A percentile compares a stretch with the other conserved stretches of the same genome.
Evolutionary conservation across 129 eudicot species (phyloP).

Genomic region (Apium graveolens): DNA sequence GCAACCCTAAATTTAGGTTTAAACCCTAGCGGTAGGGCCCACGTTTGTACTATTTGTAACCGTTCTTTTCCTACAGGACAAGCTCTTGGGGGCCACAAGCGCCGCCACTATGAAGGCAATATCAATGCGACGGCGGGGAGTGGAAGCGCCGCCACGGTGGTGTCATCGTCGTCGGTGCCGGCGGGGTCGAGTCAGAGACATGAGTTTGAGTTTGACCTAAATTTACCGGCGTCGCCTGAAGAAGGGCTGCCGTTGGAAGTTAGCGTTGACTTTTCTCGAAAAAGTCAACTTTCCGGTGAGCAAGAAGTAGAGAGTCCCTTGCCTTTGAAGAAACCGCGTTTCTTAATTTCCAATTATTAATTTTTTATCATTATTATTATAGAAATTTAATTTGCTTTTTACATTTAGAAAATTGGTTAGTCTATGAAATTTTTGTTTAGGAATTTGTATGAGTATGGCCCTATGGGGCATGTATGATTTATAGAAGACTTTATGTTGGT

Average conservation of each 20-base stretch:
- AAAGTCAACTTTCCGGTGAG: conserved; percentile 13
- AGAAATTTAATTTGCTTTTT: too few relatives aligned
- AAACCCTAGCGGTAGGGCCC: conserved; percentile 52
- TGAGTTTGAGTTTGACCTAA: too few relatives aligned
- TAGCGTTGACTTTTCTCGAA: too few relatives aligned
- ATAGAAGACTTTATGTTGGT: too few relatives aligned
- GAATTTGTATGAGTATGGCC: too few relatives aligned
- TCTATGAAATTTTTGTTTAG: too few relatives aligned
- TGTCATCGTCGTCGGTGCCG: conserved; percentile 35
- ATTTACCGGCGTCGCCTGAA: too few relatives aligned
- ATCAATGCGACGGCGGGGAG: conserved; percentile 6
- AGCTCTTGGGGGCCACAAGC: conserved; percentile 91
- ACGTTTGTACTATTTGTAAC: conserved; percentile 63
- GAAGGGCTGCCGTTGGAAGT: too few relatives aligned
- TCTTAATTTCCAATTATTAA: too few relatives aligned
- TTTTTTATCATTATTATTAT: too few relatives aligned
- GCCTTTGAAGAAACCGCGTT: not conserved
- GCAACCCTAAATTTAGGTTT: conserved; percentile 23
- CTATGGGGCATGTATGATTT: too few relatives aligned
- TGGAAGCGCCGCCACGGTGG: conserved; percentile 12
- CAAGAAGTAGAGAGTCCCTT: conserved; percentile 79
- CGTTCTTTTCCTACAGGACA: conserved; percentile 71
- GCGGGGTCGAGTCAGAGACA: conserved; percentile 13
- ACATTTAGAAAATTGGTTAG: too few relatives aligned
- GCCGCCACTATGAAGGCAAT: conserved; percentile 82